Conservation (phyloP, 352 stramenopile genomes). For the Phytopythium montanum region DNA sequence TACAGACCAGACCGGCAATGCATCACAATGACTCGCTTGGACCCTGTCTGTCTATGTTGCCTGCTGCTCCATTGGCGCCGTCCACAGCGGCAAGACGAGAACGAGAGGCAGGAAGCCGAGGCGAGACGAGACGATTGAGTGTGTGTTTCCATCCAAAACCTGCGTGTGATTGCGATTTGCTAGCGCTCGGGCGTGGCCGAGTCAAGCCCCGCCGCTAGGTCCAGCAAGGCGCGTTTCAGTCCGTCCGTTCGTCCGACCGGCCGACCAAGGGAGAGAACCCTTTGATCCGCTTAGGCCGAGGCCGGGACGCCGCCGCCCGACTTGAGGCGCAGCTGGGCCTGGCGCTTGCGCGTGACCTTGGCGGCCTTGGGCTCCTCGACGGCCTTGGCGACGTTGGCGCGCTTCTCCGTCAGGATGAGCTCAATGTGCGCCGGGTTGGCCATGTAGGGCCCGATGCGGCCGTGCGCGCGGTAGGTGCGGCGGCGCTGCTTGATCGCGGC, state of each 20-base stretch:
- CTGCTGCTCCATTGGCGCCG: too few relatives aligned
- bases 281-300: constrained; percentile 40
- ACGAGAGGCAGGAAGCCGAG: neutral
- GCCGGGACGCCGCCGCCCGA: constrained; percentile 79
- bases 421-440: constrained; percentile 99
- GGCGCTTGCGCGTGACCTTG: constrained; percentile 87
- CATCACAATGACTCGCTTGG: constrained; percentile 68
- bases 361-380: constrained; percentile 84
- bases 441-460: constrained; percentile 98
- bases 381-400: constrained; percentile 91
- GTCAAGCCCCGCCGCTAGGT: constrained; percentile 3
- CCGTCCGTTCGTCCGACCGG: too few relatives aligned
- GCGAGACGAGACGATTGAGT: neutral
- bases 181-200: constrained; percentile 3
- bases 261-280: too few relatives aligned
- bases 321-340: constrained; percentile 87
- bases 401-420: constrained; percentile 97
- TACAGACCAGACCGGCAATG: constrained; percentile 71
- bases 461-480: constrained; percentile 98
- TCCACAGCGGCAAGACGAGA: constrained; percentile 3
- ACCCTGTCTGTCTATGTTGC: neutral
- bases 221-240: neutral
- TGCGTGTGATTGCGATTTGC: constrained; percentile 8
- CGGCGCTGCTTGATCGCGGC: constrained; percentile 97
- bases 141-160: constrained; percentile 7